Evolutionary conservation across 352 stramenopile species (phyloP).

Genomic region (Phytopythium aichiense): DNA sequence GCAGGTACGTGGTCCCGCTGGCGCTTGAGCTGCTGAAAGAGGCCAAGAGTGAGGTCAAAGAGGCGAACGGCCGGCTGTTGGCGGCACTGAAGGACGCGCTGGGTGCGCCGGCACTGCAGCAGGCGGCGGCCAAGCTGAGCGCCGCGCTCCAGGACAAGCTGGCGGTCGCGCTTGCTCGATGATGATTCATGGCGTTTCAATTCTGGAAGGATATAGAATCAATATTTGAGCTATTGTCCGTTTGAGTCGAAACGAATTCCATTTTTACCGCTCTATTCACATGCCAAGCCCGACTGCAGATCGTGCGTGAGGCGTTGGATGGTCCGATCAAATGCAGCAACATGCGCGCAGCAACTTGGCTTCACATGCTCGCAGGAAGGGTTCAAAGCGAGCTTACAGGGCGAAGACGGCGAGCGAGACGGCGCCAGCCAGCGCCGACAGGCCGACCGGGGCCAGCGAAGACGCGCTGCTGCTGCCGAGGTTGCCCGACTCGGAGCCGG

Average conservation of each 20-base stretch:
- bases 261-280: too few relatives aligned
- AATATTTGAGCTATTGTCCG: not conserved
- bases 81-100: conserved; percentile 21
- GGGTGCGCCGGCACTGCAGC: conserved; percentile 11
- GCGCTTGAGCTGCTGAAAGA: conserved; percentile 70
- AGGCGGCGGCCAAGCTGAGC: conserved; percentile 42
- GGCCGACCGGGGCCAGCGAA: conserved; percentile 5
- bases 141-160: conserved; percentile 53
- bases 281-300: too few relatives aligned
- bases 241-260: not conserved
- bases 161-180: conserved; percentile 26
- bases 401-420: conserved; percentile 3
- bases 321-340: not conserved
- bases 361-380: not conserved
- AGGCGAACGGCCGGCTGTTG: conserved; percentile 49
- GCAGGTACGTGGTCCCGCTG: conserved; percentile 61
- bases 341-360: not conserved
- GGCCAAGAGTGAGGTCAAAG: conserved; percentile 66
- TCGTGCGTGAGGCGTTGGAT: too few relatives aligned
- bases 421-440: conserved; percentile 27
- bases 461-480: conserved; percentile 4
- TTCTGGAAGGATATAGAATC: too few relatives aligned
- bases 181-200: not conserved
- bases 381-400: conserved; percentile 1
- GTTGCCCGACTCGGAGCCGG: conserved; percentile 5